Base-by-base conservation (phyloP, 768 basidiomycete species). In the Calocybe cyanea region DNA sequence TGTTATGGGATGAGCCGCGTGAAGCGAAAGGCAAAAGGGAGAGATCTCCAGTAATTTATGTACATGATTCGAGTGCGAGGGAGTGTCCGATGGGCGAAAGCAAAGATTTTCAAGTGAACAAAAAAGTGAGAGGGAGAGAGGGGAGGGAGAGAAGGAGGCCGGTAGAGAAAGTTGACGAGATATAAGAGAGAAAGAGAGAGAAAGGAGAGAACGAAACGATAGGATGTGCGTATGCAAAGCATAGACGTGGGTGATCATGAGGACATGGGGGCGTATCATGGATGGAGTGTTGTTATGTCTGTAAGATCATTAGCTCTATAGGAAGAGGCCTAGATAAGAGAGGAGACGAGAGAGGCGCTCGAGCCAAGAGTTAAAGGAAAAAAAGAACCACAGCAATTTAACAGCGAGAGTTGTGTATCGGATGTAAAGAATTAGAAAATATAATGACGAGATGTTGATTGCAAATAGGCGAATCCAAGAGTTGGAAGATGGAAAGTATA, bases 341-440 rank as follows among this genome's bases (percentile, higher is more conserved):
- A 17, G 47, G 51, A 46, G 25, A 48, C 50, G 23, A 25, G 38
- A 56, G 48, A 49, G 58, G 28, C n/a, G 17, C 34, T 35, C 34
- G 17, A 18, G 17, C 7, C 34, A 18, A 35, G 14, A n/a, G n/a
- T 5, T 6, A 35, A n/a, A 7, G 14, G 34, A 35, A 14, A 18
- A n/a, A n/a, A 35, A 37, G 52, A 50, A 43, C 53, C 62, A 69
- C 56, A 71, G 66, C 70, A 63, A 52, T 48, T 23, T 60, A 65
- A 57, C 50, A 61, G 54, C 53, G 52, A 49, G 23, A 51, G 41
- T 17, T 34, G 35, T 40, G 25, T 43, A 24, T 43, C 51, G 35
- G 21, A 41, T 32, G 38, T 34, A 31, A 40, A 30, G 30, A 40
- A 15, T 43, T 25, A 40, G 47, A 52, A 54, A 44, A 46, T 46